These are phyloP conservation scores for Quercus dentata DNA, from an alignment of 306 rosid species.

Conservation along the genomic window DNA sequence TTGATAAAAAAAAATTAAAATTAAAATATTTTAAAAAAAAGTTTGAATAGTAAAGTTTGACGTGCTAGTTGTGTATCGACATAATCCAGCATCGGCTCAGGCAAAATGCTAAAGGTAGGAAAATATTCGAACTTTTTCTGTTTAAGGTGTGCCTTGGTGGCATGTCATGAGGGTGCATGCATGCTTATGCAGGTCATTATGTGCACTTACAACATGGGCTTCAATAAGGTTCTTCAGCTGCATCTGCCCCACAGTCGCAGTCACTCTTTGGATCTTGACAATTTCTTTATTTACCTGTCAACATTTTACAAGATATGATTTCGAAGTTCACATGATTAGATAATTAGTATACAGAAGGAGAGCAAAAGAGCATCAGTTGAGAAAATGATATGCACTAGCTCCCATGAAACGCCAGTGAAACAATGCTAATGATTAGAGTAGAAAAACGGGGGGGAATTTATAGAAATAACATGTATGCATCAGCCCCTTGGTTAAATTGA, in stretches of 20 bases:
- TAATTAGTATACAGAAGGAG: background rate
- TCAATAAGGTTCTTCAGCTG: constrained; percentile 90
- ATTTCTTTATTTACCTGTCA: constrained; percentile 89
- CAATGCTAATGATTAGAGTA: background rate
- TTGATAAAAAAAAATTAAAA: background rate
- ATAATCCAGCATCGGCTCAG: background rate
- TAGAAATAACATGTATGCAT: background rate
- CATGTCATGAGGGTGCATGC: constrained; percentile 7
- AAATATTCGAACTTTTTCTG: background rate
- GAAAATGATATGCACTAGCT: background rate
- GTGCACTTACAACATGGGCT: constrained; percentile 91
- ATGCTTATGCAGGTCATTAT: constrained; percentile 14
- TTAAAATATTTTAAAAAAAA: too few relatives aligned
- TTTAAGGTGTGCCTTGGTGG: background rate
- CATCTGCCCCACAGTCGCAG: constrained; percentile 90
- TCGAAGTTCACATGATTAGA: background rate
- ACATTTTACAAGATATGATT: constrained; percentile 15
- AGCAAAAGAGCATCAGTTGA: background rate
- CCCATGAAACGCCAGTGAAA: background rate
- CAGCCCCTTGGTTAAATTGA: background rate
- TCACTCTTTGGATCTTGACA: constrained; percentile 85
- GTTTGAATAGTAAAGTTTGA: background rate
- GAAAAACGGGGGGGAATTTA: background rate
- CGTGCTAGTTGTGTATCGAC: background rate
- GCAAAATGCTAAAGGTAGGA: background rate